phyloP scores from a whole-genome alignment of 305 asterid genomes.

The Solanum hybrid region DNA sequence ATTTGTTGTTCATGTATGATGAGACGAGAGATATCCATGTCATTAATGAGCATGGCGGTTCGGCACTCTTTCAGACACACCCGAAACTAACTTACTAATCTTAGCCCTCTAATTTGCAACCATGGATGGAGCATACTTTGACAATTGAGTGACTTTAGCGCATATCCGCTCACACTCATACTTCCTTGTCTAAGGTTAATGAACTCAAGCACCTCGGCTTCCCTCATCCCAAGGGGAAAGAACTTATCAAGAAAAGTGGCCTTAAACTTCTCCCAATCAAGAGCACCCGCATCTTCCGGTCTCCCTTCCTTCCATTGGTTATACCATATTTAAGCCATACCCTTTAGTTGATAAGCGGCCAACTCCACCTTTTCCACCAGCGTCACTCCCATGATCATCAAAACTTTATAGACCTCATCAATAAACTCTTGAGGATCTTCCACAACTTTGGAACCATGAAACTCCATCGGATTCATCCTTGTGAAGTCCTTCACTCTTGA shows the following conservation, averaged over 20 bases:
- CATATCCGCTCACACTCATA: not conserved
- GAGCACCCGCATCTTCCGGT: not conserved
- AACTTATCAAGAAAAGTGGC: not conserved
- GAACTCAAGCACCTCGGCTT: not conserved
- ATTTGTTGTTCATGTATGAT: not conserved
- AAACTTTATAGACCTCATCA: not conserved
- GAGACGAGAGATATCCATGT: not conserved
- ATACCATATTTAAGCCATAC: not conserved
- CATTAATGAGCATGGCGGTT: not conserved
- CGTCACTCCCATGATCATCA: not conserved
- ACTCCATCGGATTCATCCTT: not conserved
- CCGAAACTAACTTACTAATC: not conserved
- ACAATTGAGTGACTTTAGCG: not conserved
- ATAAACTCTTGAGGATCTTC: not conserved
- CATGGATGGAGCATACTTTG: not conserved
- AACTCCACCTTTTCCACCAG: not conserved
- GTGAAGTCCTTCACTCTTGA: not conserved
- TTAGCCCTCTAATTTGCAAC: not conserved
- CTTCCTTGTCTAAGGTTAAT: not conserved
- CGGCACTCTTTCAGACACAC: not conserved
- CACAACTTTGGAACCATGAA: not conserved
- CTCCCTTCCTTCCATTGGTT: not conserved
- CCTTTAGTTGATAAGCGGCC: not conserved
- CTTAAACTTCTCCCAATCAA: not conserved
- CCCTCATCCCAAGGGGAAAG: not conserved